These are phyloP conservation scores for Striga hermonthica DNA, from an alignment of 305 asterid species.

Conservation along the genomic window DNA sequence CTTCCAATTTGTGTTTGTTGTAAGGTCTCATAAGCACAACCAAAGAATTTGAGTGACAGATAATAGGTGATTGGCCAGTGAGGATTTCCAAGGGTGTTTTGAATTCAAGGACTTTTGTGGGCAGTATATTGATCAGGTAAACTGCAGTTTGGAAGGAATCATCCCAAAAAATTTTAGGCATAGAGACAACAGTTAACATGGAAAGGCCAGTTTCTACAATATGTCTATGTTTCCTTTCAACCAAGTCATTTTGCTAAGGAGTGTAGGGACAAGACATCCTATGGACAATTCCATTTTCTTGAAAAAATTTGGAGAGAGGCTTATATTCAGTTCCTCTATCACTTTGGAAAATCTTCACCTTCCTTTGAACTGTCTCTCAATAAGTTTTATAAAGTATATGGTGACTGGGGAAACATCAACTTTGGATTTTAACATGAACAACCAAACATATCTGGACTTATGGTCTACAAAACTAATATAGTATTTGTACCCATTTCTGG, in stretches of 20 bases:
- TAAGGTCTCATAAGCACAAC: neutral
- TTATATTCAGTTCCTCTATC: no score
- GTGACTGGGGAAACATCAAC: no score
- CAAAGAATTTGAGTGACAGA: neutral
- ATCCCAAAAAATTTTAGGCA: neutral
- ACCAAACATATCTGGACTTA: no score
- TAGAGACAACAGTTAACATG: neutral
- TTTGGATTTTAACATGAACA: no score
- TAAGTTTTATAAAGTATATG: no score
- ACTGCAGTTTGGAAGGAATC: neutral
- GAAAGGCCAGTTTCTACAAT: neutral
- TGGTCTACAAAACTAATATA: no score
- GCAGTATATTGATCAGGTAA: neutral
- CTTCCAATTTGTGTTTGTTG: no score
- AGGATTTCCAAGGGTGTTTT: neutral
- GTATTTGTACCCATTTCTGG: no score
- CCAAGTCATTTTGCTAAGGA: neutral
- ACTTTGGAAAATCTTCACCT: no score
- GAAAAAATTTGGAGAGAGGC: neutral
- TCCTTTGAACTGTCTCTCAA: neutral
- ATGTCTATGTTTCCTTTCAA: neutral
- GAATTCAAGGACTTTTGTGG: neutral
- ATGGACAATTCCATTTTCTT: neutral
- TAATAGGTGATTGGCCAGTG: neutral
- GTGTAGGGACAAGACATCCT: neutral